Evolutionary conservation across 1,284 basidiomycete species (phyloP).

Genomic region (Ganoderma multipileum): DNA sequence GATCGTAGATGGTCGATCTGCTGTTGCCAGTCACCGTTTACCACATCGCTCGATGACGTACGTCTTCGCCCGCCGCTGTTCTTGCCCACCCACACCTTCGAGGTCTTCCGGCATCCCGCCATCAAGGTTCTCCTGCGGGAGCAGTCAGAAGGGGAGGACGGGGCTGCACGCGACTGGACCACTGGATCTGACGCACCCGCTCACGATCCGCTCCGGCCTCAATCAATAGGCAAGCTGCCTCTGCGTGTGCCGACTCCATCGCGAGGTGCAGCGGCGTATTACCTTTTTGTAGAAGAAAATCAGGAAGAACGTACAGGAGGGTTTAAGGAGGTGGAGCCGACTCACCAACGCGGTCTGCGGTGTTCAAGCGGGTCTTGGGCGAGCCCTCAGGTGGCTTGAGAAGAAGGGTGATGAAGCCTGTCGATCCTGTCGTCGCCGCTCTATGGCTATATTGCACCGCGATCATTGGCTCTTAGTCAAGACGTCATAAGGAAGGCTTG

Average conservation of each 20-base stretch:
- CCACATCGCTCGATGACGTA: conserved; percentile 82
- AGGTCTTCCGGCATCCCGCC: conserved; percentile 86
- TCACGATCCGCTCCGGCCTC: conserved; percentile 93
- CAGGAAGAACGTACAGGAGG: neutral
- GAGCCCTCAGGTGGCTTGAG: conserved; percentile 77
- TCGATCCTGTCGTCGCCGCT: conserved; percentile 93
- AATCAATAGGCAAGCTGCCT: conserved; percentile 87
- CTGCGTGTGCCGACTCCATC: conserved; percentile 92
- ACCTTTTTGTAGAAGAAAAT: conserved; percentile 51
- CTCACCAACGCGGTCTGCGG: conserved; percentile 83
- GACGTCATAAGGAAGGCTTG: conserved; percentile 23
- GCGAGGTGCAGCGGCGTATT: conserved; percentile 97
- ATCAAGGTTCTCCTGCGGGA: conserved; percentile 75
- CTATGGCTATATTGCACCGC: conserved; percentile 69
- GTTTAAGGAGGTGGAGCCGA: conserved; percentile 5
- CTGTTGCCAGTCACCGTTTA: conserved; percentile 29
- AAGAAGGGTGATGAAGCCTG: conserved; percentile 84
- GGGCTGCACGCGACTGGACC: neutral
- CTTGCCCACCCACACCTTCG: conserved; percentile 86
- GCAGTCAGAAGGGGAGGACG: neutral
- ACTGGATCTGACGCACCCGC: conserved; percentile 63
- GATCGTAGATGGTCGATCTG: conserved; percentile 1
- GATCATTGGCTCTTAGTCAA: conserved; percentile 19
- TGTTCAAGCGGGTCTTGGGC: conserved; percentile 86
- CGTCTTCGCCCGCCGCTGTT: conserved; percentile 78